Percentiles rank a stretch among this genome's conserved stretches.
phyloP scores from a whole-genome alignment of 495 filamentous ascomycete genomes.

The Penicillium manginii region DNA sequence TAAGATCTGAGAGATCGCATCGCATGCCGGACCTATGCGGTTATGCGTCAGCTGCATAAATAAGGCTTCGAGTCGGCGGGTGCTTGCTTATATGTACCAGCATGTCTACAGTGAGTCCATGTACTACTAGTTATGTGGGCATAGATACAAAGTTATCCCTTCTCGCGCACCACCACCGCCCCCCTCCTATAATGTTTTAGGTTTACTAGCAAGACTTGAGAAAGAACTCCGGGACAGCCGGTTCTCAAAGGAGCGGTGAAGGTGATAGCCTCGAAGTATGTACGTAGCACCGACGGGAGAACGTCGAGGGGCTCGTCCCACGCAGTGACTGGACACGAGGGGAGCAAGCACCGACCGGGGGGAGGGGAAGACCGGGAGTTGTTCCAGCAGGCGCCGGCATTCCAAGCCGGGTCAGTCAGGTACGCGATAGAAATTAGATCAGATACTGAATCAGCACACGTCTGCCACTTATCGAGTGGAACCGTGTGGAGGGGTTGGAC shows the following conservation, averaged over 20 bases:
- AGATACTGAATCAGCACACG: not conserved
- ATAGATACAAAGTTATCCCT: not conserved
- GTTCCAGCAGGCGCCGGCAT: constrained; percentile 13
- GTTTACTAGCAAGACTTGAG: not conserved
- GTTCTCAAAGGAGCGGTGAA: constrained; percentile 29
- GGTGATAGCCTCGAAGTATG: constrained; percentile 6
- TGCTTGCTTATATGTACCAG: not conserved
- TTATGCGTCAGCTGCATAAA: constrained; percentile 25
- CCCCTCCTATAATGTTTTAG: not conserved
- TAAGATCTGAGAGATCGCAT: constrained; percentile 10
- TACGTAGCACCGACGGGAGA: constrained; percentile 5
- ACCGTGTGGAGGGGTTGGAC: constrained; percentile 7
- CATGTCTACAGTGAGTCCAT: not conserved
- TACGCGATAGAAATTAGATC: constrained; percentile 6
- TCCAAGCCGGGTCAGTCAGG: not conserved
- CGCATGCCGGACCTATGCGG: constrained; percentile 12
- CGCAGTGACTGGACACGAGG: constrained; percentile 10
- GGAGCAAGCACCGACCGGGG: not conserved
- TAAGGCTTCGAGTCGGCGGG: constrained; percentile 20
- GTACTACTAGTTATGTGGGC: not conserved
- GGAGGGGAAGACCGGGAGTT: constrained; percentile 3
- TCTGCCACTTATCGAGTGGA: not conserved
- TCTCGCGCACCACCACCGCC: not conserved
- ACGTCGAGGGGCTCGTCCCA: constrained; percentile 1
- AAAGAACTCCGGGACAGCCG: constrained; percentile 4